Base-by-base conservation (phyloP, 257 asterid species). In the Nicotiana tabacum region DNA sequence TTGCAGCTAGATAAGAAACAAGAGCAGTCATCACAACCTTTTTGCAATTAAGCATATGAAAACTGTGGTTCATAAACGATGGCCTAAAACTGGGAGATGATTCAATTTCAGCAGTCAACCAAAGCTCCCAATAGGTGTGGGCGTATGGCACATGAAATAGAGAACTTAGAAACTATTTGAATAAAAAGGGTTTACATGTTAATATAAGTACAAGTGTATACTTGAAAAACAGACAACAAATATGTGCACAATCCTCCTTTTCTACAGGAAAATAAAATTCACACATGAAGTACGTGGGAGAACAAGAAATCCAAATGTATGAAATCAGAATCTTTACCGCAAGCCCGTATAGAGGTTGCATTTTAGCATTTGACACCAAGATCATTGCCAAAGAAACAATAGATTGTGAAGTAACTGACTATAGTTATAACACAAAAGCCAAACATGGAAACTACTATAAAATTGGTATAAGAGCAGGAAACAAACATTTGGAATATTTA, bases 1-100 rank as follows among this genome's bases (percentile, higher is more conserved):
- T 91, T 96, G 99, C 87, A 96, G 89, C 98, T 96, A 85, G 83
- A 65, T 4, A 27, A 12, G 39, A 76, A 15, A 76, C 80, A 76
- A 48, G 16, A 76, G 53, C 27, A 15, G 62, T 27, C 62, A 27
- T 74, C 43, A 29, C 27, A 48, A 33, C 4, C 43, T 51, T 51
- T 16, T 51, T 57, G 27, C 29, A 27, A 51, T 76, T 51, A 51
- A 51, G 46, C 51, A 51, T 76, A 27, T 67, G 46, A 51, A 27
- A 51, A 35, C 16, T 51, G 16, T 27, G 62, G 8, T 51, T 2
- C 53, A 27, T 17, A 15, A 74, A 48, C 64, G 15, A 76, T 13
- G 64, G 43, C 29, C 79, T 13, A 48, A 43, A 51, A 55, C 64
- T 51, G 35, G 58, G 80, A 76, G 21, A 48, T 48, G 39, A 48